These are phyloP conservation scores for Saksenaea vasiformis DNA, from an alignment of 371 early-diverging fungal species.

Conservation along the genomic window DNA sequence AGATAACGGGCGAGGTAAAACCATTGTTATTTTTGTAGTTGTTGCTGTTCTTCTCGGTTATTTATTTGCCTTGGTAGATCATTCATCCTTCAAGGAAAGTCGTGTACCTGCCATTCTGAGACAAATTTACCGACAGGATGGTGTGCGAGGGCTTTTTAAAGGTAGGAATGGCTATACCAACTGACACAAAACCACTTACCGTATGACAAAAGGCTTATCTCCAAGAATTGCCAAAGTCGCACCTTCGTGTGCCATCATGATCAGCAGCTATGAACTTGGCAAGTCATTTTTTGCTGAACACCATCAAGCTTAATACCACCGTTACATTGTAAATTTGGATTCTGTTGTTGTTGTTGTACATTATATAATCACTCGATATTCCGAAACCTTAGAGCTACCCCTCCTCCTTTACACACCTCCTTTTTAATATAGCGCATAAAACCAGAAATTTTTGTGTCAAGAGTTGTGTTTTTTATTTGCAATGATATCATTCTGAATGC, in stretches of 20 bases:
- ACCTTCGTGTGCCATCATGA: constrained; percentile 97
- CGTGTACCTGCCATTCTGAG: constrained; percentile 34
- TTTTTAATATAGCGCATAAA: background rate
- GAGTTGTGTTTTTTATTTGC: background rate
- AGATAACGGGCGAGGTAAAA: constrained; percentile 32
- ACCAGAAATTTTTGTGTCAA: background rate
- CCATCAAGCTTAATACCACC: constrained; percentile 1
- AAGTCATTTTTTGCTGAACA: constrained; percentile 51
- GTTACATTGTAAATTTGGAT: constrained; percentile 4
- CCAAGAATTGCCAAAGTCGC: constrained; percentile 90
- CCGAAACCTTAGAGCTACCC: background rate
- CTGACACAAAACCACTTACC: background rate
- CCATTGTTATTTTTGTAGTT: background rate
- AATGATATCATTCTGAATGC: background rate
- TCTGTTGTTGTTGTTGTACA: constrained; percentile 1
- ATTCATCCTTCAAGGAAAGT: constrained; percentile 17
- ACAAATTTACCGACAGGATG: constrained; percentile 71
- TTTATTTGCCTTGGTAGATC: background rate
- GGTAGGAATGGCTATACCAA: constrained; percentile 20
- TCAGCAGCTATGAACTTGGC: constrained; percentile 80
- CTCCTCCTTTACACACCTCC: background rate
- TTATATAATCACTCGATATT: background rate
- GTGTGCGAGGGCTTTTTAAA: constrained; percentile 72
- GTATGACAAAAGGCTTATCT: constrained; percentile 51
- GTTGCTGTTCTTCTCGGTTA: background rate